phyloP scores from a whole-genome alignment of 371 early-diverging fungal species.

The Thermomucor indicae-seudaticae region DNA sequence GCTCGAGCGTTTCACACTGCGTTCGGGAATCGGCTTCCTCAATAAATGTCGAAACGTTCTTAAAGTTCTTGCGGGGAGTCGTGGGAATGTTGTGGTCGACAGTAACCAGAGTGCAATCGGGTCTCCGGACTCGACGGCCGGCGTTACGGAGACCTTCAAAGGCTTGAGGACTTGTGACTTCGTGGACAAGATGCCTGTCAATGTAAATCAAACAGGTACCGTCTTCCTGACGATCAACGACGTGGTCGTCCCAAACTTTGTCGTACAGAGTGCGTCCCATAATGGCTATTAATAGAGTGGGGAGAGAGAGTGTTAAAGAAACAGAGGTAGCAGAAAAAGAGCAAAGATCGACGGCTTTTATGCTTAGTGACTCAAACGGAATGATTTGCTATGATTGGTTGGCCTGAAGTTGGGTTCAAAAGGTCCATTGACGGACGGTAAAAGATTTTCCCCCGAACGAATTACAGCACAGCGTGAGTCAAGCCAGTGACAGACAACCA shows the following conservation, averaged over 20 bases:
- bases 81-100: constrained; percentile 78
- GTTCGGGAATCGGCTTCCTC: constrained; percentile 58
- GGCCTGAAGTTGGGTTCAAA: too few species aligned
- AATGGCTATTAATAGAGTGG: not conserved
- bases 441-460: too few species aligned
- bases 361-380: too few species aligned
- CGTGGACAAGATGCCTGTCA: constrained; percentile 69
- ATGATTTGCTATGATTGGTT: too few species aligned
- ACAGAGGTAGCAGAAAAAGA: not conserved
- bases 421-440: too few species aligned
- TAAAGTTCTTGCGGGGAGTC: constrained; percentile 46
- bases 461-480: too few species aligned
- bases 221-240: constrained; percentile 48
- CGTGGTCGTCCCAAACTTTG: constrained; percentile 47
- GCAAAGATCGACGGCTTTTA: too few species aligned
- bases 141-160: constrained; percentile 67
- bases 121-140: constrained; percentile 52
- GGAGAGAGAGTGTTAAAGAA: constrained; percentile 5
- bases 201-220: constrained; percentile 65
- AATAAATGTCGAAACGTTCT: constrained; percentile 56
- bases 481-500: too few species aligned
- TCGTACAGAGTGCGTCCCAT: constrained; percentile 53
- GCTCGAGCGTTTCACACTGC: constrained; percentile 64
- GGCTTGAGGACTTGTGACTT: constrained; percentile 66
- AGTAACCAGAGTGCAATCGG: constrained; percentile 64